Base-by-base conservation (phyloP, 495 filamentous ascomycete genomes). In the Extremus antarcticus region DNA sequence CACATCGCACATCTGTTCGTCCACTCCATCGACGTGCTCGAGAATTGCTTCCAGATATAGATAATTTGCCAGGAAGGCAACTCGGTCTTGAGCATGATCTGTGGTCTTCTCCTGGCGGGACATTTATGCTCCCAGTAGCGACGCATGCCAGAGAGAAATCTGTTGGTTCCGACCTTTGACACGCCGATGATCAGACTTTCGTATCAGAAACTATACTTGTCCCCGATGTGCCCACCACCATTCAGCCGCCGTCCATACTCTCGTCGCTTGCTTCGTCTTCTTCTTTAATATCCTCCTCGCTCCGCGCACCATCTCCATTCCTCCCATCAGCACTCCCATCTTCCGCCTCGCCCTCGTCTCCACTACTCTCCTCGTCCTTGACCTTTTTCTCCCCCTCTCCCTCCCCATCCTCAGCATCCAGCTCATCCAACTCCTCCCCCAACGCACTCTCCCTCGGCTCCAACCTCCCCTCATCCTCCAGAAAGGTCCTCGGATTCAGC, bases 381-480 rank as follows among this genome's bases (percentile, higher is more conserved):
- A 1, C 10, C 3, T 11, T 46, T 32, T 43, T 20, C 49, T 43
- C 49, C 50, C 43, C 32, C 43, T 55, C 58, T 1, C 54, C 52
- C 20, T 56, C 50, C 65, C 75, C 76, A 2, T 80, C 77, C n/a
- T 79, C 77, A 35, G 81, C 79, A 40, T 94, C 77, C 65, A 94
- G 71, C 55, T 85, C 88, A 59, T 96, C 90, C 57, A 96, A 71
- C 68, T 95, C 88, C 22, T 83, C 87, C 16, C 72, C 77, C 54
- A 98, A 66, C 35, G 87, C 83, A 73, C 91, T 96, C 22, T 86
- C 77, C 54, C 92, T 79, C 59, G 86, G 81, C 60, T 97, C 94
- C 64, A 99, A 63, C 61, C 90, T 59, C 48, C 92, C 92, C 64
- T 90, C 66, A 71, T 99, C 92, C 75, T 99, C 94, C 67, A 99